Base-by-base conservation (phyloP, 306 rosid species). In the Inga laurina region DNA sequence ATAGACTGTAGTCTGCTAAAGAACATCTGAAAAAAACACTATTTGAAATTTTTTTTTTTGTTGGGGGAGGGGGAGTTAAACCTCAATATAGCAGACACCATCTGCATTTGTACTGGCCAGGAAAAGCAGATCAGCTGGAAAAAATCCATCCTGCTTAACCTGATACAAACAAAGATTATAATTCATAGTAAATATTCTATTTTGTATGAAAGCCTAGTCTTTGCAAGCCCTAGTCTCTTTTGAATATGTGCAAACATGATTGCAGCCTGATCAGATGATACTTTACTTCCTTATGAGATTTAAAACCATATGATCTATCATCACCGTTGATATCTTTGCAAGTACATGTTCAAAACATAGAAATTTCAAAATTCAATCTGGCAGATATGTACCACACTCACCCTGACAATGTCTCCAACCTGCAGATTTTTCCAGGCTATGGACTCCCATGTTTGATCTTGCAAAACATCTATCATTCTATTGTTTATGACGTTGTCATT, bases 1-100 rank as follows among this genome's bases (percentile, higher is more conserved):
- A 69, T 51, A 72, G 81, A 74, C 39, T 11, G 65, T 46, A 56
- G 19, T 46, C 81, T 46, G 59, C 83, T 79, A 72, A 79, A 66
- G 22, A 66, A 67, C 21, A 7, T 79, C 1, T 49, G 72, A 65
- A 64, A 65, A 66, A 75, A 34, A 54, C 27, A 37, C 32, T 51
- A 69, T 43, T 61, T 69, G 32, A n/a, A n/a, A 0, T 15, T 15
- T 16, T 59, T 22, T 22, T 54, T 57, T 57, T 8, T 15, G 75
- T 61, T 9, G 6, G 37, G 8, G 7, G 70, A 44, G 21, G 41
- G 72, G 75, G 75, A 69, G 52, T 77, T 41, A 27, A 83, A 95
- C 98, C 99, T 95, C 98, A 85, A 86, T 91, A 85, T 93, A 95
- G 91, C 98, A 93, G 83, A 95, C 94, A 82, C 99, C 99, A 89